Evolutionary conservation across 768 basidiomycete genomes (phyloP), one percentile per base, ranked within the genome.

Genomic region (Tephrocybe sp.): DNA sequence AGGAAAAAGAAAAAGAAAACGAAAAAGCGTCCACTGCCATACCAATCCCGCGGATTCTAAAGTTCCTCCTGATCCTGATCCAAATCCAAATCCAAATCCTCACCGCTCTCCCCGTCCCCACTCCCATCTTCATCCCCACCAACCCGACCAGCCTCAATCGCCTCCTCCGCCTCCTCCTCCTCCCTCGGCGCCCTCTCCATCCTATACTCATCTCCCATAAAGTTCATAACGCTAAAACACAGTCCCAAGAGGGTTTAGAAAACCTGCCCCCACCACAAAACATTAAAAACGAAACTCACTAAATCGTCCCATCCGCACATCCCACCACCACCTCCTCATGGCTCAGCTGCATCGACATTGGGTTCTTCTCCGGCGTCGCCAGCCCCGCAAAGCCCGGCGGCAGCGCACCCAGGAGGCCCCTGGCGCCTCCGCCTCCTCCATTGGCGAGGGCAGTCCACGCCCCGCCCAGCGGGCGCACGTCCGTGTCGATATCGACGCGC

Each of bases 281-380:
- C n/a, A n/a, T n/a, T n/a, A 34, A 18, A 25, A 56, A 30, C 28
- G 28, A n/a, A 12, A 75, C 90, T 71, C 56, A 93, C 90, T 93
- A 93, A 59, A 93, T 93, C 3, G 89, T 91, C 12, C 91, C 91
- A 67, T 93, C 91, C 23, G 90, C 90, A 73, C 91, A 93, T 0
- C 91, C 91, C 24, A 94, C 89, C 15, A 93, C 91, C 1, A 94
- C 87, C 63, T 93, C 90, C 62, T 94, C 92, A 58, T 93, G 88
- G 58, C 88, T 92, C 60, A 95, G 66, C 57, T 91, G 90, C 85
- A 96, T 89, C 55, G 88, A 89, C 93, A 93, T 93, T 7, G 93
- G 93, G 60, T 95, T 93, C 79, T 93, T 91, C 68, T 89, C 93
- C 1, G 93, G 91, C 20, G 83, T 88, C 25, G 90, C 88, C 37